Base-by-base conservation (phyloP, 2,329 filamentous ascomycete species). In the Volutella citrinella region DNA sequence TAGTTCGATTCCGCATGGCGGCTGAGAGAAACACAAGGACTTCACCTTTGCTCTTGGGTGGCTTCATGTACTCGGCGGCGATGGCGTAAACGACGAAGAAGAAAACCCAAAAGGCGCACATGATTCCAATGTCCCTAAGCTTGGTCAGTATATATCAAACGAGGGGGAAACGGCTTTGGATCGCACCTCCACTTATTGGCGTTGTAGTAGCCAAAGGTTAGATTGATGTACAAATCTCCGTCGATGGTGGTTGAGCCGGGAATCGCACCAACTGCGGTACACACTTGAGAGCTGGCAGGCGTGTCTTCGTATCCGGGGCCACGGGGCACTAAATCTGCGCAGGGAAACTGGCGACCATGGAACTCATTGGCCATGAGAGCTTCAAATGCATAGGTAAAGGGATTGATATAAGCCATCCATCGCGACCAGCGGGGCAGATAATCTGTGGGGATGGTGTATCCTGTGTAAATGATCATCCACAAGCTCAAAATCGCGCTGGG, bases 341-440 rank as follows among this genome's bases (percentile, higher is more conserved):
- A 88, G 1, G 62, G 57, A 30, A 80, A 82, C 2, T 69, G 49
- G 3, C 67, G 67, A 5, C 69, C 68, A 38, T 77, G 72, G 44
- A 56, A 54, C 11, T 55, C 53, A 10, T 46, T 54, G 0, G 48
- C 46, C 45, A 56, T 53, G 7, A 56, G 23, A 0, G 45, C 45
- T 26, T 56, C 53, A 11, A 55, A 54, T 0, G 50, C 76, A 43
- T 83, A 84, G 2, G 71, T 72, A 9, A 84, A 66, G 5, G 78
- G 78, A 34, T 83, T 74, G 28, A 82, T 64, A 45, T 80, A 82
- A 38, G 74, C 77, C 46, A 84, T 80, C 80, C 80, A 84, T 19
- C 75, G 64, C 0, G 47, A 49, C 51, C 51, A 54, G 0, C 51
- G 51, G 4, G 41, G 47, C 49, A 54, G 51, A 13, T 54, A 54